phyloP scores from a whole-genome alignment of 2,329 filamentous ascomycete species.

The Ilyonectria sp. region DNA sequence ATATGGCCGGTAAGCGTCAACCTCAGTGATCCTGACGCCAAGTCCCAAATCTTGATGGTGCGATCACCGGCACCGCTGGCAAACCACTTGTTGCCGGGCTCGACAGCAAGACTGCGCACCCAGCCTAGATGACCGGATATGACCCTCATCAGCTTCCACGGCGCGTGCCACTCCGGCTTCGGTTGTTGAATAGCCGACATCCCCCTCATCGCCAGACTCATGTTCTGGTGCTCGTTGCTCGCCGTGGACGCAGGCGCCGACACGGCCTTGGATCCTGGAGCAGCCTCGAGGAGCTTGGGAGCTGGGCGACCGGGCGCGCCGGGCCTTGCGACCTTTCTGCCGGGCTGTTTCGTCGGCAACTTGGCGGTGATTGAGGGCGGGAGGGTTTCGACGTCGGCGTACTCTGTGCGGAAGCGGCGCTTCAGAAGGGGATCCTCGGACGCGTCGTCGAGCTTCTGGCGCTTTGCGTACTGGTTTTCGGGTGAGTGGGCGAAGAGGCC shows the following conservation, averaged over 20 bases:
- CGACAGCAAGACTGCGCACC: constrained; percentile 91
- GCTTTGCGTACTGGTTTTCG: constrained; percentile 51
- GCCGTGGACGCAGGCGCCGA: constrained; percentile 54
- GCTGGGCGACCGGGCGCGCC: constrained; percentile 41
- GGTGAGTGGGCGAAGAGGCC: constrained; percentile 50
- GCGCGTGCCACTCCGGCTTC: constrained; percentile 95
- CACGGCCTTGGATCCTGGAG: constrained; percentile 53
- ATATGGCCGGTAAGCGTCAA: constrained; percentile 95
- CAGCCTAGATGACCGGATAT: constrained; percentile 97
- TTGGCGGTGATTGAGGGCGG: constrained; percentile 85
- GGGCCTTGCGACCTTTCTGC: constrained; percentile 64
- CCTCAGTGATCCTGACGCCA: constrained; percentile 87
- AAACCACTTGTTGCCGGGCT: constrained; percentile 98
- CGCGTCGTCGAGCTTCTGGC: constrained; percentile 56
- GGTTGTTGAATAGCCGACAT: constrained; percentile 57
- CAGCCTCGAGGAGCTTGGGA: constrained; percentile 58
- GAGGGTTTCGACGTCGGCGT: constrained; percentile 82
- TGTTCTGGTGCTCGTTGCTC: constrained; percentile 45
- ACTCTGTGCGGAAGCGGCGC: constrained; percentile 78
- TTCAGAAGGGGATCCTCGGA: constrained; percentile 54
- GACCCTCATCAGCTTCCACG: constrained; percentile 98
- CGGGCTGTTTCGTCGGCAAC: constrained; percentile 69
- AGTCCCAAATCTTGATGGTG: constrained; percentile 99
- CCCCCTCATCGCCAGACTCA: constrained; percentile 52
- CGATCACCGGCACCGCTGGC: constrained; percentile 94